Base-by-base conservation (phyloP, 345 rosid genomes). In the Camelina neglecta region DNA sequence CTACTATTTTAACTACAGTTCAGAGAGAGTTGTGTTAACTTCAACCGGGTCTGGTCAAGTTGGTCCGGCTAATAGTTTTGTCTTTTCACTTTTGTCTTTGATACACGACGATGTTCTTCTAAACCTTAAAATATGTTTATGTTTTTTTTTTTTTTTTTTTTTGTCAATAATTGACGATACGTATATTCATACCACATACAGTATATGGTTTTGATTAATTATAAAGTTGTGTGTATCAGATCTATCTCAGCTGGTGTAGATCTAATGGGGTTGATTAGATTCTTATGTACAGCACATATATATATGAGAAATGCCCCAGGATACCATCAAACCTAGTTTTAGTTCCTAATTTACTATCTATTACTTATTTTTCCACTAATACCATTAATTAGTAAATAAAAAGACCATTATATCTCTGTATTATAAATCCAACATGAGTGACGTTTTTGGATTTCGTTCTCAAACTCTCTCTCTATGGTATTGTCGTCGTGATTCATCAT, bases 251-350 rank as follows among this genome's bases (percentile, higher is more conserved):
- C 57, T 26, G 65, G 33, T 69, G 13, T 63, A 70, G 71, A 76
- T 77, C 72, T 76, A 57, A 24, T 44, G 75, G 29, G 75, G 71
- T 71, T 48, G 47, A 71, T 24, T 64, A 77, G 67, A 77, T 64
- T 77, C 61, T 77, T 41, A 38, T 69, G 12, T 11, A 45, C 74
- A 68, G 29, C 69, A 21, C 69, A 68, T 67, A 15, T 21, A 2
- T 21, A 21, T 21, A 21, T 21, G 33, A 29, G 33, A 29, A 29
- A 29, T 29, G 4, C 31, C 31, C 31, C 31, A 2, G 5, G 3
- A 3, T 29, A 29, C 33, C 33, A 29, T 29, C 33, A 29, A 29
- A n/a, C n/a, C n/a, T n/a, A n/a, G n/a, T n/a, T n/a, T n/a, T 29
- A 29, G 5, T 29, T 29, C 5, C 4, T 29, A 29, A 29, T 29